These are phyloP conservation scores for Ascodesmis nigricans DNA, from an alignment of 495 filamentous ascomycete genomes.

Conservation along the genomic window DNA sequence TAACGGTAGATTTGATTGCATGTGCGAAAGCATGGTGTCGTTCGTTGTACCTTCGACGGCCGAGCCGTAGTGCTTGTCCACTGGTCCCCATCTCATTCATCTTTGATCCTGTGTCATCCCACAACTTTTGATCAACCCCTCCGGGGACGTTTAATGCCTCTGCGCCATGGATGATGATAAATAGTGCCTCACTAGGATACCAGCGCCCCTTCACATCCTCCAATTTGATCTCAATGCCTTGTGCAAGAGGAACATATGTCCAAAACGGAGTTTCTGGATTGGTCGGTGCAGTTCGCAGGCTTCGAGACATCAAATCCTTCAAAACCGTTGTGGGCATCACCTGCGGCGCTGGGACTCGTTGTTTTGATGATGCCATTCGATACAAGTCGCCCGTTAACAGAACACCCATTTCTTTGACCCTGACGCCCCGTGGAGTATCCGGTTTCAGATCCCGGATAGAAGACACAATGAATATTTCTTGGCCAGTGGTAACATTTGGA, in stretches of 20 bases:
- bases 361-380: slow-evolving; percentile 8
- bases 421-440: slow-evolving; percentile 2
- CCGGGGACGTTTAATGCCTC: slow-evolving; percentile 3
- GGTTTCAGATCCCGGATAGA: slow-evolving; percentile 20
- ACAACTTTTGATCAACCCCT: slow-evolving; percentile 4
- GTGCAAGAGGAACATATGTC: slow-evolving; percentile 17
- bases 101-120: slow-evolving; percentile 19
- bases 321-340: slow-evolving; percentile 9
- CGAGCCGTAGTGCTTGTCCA: slow-evolving; percentile 7
- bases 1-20: slow-evolving; percentile 10
- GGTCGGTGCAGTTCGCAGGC: neutral
- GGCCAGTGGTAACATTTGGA: slow-evolving; percentile 21
- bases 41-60: slow-evolving; percentile 12
- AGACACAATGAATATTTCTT: slow-evolving; percentile 32
- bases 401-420: slow-evolving; percentile 10
- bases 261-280: slow-evolving; percentile 1
- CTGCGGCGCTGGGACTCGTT: slow-evolving; percentile 21
- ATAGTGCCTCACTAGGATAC: slow-evolving; percentile 35
- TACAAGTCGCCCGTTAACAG: slow-evolving; percentile 15
- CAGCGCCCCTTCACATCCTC: slow-evolving; percentile 39
- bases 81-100: slow-evolving; percentile 22
- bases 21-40: slow-evolving; percentile 14
- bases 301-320: neutral
- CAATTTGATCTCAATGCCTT: slow-evolving; percentile 22
- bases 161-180: slow-evolving; percentile 27